Base-by-base conservation (phyloP, 2,329 filamentous ascomycete genomes). In the Neoarthrinium moseri region DNA sequence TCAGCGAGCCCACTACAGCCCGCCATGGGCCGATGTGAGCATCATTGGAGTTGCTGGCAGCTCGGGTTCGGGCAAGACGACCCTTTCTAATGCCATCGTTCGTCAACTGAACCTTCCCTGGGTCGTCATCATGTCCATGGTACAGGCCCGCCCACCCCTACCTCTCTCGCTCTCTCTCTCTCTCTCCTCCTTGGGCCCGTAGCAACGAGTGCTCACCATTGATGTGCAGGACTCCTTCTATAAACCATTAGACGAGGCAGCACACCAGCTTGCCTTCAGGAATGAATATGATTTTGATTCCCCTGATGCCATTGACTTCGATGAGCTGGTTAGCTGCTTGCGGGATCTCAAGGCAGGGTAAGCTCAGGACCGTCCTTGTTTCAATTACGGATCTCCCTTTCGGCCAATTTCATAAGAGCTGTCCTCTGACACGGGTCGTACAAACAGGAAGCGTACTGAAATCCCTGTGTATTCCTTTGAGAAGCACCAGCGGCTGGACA, bases 211-310 rank as follows among this genome's bases (percentile, higher is more conserved):
- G n/a, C n/a, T n/a, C n/a, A n/a, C n/a, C 17, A 29, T 29, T 47
- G 22, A 44, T 10, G 12, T 24, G 20, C 12, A 95, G 90, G 94
- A 99, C 68, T 96, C 92, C 11, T 99, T 96, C 68, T 99, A 99
- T 72, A 97, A 96, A 70, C 87, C 86, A 15, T 72, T 99, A 56
- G 87, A 82, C 15, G 76, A 84, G 3, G 91, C 91, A 60, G 77
- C 94, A 62, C 92, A 89, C 43, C 81, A 74, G 53, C 79, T 82
- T 57, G 94, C 94, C 1, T 96, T 96, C 68, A 72, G 73, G 49
- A 96, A 96, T 62, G 90, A 97, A 63, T 96, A 89, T 67, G 94
- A 99, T 63, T 96, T 99, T 69, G 94, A 99, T 65, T 85, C 91
- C 7, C 94, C 94, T 12, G 83, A 91, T 68, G 91, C 94, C 5